Percentiles rank a stretch among this genome's conserved stretches.
Conservation (phyloP, 2,329 filamentous ascomycete genomes). For the Metarhizium brunneum region DNA sequence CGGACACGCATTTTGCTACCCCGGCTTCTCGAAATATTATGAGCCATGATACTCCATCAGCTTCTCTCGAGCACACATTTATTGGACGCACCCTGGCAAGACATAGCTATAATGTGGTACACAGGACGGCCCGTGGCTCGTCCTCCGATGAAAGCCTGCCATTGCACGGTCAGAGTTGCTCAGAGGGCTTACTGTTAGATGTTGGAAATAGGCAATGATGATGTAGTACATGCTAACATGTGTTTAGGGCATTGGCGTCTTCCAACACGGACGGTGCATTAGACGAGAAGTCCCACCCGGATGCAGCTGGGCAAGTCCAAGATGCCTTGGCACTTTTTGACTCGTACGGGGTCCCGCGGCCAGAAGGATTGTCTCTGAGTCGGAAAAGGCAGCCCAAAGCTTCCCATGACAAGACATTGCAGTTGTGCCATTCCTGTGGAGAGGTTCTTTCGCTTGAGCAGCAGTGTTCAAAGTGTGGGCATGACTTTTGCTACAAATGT, state of each 20-base stretch:
- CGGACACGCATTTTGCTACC: constrained; percentile 14
- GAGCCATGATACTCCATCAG: background rate
- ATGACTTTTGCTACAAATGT: constrained; percentile 40
- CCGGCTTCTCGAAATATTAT: constrained; percentile 15
- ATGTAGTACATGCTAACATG: background rate
- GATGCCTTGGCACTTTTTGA: constrained; percentile 39
- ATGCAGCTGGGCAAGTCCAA: constrained; percentile 25
- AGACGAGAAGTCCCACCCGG: constrained; percentile 14
- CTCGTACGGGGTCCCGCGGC: constrained; percentile 34
- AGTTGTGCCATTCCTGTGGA: constrained; percentile 42
- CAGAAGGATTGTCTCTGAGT: constrained; percentile 36
- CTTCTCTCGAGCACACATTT: constrained; percentile 4
- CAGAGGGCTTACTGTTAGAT: background rate
- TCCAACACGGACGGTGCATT: background rate
- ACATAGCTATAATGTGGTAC: constrained; percentile 4
- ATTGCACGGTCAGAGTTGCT: background rate
- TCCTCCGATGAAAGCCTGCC: background rate
- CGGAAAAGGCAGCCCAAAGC: constrained; percentile 14
- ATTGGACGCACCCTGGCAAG: constrained; percentile 5
- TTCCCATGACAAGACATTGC: constrained; percentile 17
- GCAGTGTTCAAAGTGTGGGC: constrained; percentile 39
- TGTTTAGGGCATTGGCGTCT: background rate
- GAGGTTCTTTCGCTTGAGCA: constrained; percentile 26
- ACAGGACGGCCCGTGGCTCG: constrained; percentile 2
- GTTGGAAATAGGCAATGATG: background rate